These are phyloP conservation scores for Termitomyces sp. DNA, from an alignment of 768 basidiomycete genomes.

Conservation along the genomic window DNA sequence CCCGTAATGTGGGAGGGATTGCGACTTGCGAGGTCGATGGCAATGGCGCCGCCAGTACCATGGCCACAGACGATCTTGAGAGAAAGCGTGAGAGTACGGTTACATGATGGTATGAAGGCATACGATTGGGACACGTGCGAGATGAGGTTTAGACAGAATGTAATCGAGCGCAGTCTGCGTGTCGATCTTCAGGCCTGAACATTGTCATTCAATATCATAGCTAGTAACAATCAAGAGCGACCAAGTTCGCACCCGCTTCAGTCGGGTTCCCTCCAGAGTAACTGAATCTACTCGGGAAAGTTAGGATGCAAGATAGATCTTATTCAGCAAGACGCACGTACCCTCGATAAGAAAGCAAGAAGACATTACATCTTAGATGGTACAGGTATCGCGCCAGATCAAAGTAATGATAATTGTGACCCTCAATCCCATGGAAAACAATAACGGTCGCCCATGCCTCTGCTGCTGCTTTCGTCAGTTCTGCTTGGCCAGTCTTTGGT, in stretches of 20 bases:
- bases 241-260: constrained; percentile 54
- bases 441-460: constrained; percentile 63
- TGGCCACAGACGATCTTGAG: constrained; percentile 63
- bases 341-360: constrained; percentile 89
- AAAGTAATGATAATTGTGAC: constrained; percentile 69
- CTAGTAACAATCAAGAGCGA: neutral
- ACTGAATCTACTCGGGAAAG: constrained; percentile 58
- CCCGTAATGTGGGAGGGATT: constrained; percentile 66
- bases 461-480: constrained; percentile 12
- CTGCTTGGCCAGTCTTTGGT: too few species aligned
- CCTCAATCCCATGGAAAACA: constrained; percentile 87
- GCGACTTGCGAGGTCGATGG: constrained; percentile 72
- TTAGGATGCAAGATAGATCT: neutral
- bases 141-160: constrained; percentile 45
- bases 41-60: constrained; percentile 84
- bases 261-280: constrained; percentile 72
- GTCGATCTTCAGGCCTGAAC: constrained; percentile 64
- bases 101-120: neutral
- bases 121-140: constrained; percentile 61
- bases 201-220: neutral
- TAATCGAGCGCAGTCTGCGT: constrained; percentile 77
- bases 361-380: constrained; percentile 73
- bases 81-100: neutral
- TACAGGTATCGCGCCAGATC: constrained; percentile 66
- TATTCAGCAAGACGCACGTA: constrained; percentile 27